Base-by-base conservation (phyloP, 1,139 yeast genomes). In the Arxiozyma heterogenica region DNA sequence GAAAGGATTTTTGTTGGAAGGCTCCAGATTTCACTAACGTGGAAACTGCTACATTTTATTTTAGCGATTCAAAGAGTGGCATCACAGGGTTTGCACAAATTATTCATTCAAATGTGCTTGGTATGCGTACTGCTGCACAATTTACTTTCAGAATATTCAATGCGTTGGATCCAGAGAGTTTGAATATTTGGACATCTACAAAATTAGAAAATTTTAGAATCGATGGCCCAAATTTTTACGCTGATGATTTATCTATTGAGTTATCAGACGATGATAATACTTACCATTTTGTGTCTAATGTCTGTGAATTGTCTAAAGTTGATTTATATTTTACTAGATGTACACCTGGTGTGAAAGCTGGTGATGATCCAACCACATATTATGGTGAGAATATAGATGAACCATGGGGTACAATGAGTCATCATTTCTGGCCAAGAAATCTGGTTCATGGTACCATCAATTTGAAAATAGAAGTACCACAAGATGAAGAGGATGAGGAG, bases 321-420 rank as follows among this genome's bases (percentile, higher is more conserved):
- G 93, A 90, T 62, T 71, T 93, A 58, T 74, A 69, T 44, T 71
- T 91, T 64, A 77, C 75, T 43, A 78, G 83, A 60, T 70, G 79
- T 50, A 84, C 82, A n/a, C 86, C 87, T 8, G 96, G 96, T 49
- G 84, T 90, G 62, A 88, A 91, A 71, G 86, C 93, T 64, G 98
- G 98, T 63, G 78, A 81, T 51, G 89, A 90, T 66, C 98, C 98
- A 58, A 72, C 78, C 51, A 86, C 97, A 22, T 77, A 78, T 60
- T 93, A 89, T 68, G 98, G 98, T 57, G 86, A 84, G 44, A 91
- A 91, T 67, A 65, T 77, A 22, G 78, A 75, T 41, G 81, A 86
- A 60, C 98, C 98, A 25, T 93, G 98, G 98, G 98, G 98, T 12
- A 77, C 87, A 20, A 90, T 93, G 97, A 83, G 96, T 71, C 98